Conservation (phyloP, 805 yeast species). For the Yamadazyma tumulicola region DNA sequence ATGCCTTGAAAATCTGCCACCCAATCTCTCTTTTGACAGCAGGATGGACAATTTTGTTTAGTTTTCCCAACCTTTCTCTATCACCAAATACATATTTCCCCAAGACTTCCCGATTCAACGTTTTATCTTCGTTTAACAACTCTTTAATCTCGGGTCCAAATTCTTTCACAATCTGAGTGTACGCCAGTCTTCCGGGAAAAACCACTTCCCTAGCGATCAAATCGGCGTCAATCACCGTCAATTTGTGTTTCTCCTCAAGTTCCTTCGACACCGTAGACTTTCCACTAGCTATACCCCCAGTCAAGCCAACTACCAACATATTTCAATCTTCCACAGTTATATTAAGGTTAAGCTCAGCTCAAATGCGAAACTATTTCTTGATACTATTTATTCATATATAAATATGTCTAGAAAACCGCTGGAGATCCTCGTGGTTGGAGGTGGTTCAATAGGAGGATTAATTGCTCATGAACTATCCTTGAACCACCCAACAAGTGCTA, state of each 20-base stretch:
- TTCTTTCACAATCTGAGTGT: constrained; percentile 56
- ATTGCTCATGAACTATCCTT: constrained; percentile 10
- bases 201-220: constrained; percentile 82
- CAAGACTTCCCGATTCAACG: constrained; percentile 66
- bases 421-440: constrained; percentile 11
- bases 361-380: no score
- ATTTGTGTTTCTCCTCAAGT: constrained; percentile 46
- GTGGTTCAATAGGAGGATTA: constrained; percentile 14
- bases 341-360: no score
- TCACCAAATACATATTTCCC: constrained; percentile 79
- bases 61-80: constrained; percentile 48
- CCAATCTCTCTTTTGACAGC: constrained; percentile 71
- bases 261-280: constrained; percentile 81
- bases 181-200: constrained; percentile 73
- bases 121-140: constrained; percentile 37
- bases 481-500: neutral
- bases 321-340: no score
- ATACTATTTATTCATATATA: no score
- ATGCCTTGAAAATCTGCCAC: constrained; percentile 51
- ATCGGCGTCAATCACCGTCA: constrained; percentile 86
- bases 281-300: constrained; percentile 98
- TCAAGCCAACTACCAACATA: constrained; percentile 91
- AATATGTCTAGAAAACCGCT: neutral
- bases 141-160: constrained; percentile 57
- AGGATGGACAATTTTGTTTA: constrained; percentile 85